Conservation (phyloP, 768 basidiomycete genomes). For the Suillus lakei region DNA sequence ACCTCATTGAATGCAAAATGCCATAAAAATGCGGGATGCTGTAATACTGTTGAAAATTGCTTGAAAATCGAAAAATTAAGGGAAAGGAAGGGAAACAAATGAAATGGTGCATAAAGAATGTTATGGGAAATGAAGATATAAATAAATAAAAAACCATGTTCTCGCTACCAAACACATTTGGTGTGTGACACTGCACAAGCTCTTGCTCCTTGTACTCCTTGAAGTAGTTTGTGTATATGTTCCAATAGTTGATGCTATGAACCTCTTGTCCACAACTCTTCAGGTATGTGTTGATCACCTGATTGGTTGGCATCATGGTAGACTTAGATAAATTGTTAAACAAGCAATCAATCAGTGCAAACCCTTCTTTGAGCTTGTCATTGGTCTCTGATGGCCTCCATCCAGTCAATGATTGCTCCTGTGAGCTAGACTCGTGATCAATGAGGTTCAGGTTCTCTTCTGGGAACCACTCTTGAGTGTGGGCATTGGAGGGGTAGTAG, state of each 20-base stretch:
- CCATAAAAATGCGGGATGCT: too few species aligned
- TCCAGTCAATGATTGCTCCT: neutral
- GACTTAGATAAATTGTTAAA: neutral
- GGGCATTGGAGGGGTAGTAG: neutral
- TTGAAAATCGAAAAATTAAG: too few species aligned
- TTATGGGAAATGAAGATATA: too few species aligned
- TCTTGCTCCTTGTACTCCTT: constrained; percentile 13
- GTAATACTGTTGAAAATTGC: too few species aligned
- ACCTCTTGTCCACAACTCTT: constrained; percentile 8
- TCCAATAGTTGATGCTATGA: constrained; percentile 7
- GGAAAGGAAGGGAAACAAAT: too few species aligned
- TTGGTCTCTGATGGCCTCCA: neutral
- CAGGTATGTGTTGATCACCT: neutral
- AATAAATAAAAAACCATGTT: too few species aligned
- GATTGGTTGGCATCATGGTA: neutral
- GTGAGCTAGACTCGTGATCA: neutral
- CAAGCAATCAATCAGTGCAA: neutral
- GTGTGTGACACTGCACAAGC: too few species aligned
- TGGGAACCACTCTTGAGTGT: neutral
- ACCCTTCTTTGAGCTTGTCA: neutral
- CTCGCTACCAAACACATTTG: too few species aligned
- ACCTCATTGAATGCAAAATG: too few species aligned
- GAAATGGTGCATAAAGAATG: too few species aligned
- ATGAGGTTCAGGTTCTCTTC: neutral
- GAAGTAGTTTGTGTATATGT: constrained; percentile 8